Evolutionary conservation across 805 yeast genomes (phyloP).

Genomic region (Saturnispora ahearnii): DNA sequence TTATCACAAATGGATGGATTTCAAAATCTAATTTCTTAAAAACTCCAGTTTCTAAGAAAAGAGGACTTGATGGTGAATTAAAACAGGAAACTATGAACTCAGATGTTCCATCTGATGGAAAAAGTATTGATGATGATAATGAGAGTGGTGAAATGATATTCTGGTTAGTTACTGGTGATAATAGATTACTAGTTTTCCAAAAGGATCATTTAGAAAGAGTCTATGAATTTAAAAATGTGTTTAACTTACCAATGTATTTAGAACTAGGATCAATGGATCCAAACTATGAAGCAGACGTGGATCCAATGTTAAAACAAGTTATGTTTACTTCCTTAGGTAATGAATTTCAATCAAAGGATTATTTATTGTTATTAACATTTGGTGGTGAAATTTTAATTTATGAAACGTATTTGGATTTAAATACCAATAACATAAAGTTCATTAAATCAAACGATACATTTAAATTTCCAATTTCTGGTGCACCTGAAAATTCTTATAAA

Average conservation of each 20-base stretch:
- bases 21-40: conserved; percentile 39
- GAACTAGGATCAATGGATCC: conserved; percentile 41
- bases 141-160: conserved; percentile 36
- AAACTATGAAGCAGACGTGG: conserved; percentile 45
- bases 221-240: conserved; percentile 42
- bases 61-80: conserved; percentile 19
- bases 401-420: conserved; percentile 39
- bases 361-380: conserved; percentile 60
- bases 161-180: conserved; percentile 68
- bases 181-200: conserved; percentile 56
- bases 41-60: conserved; percentile 29
- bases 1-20: conserved; percentile 63
- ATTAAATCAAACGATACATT: conserved; percentile 36
- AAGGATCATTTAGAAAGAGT: conserved; percentile 46
- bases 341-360: conserved; percentile 42
- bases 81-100: conserved; percentile 15
- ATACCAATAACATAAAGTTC: conserved; percentile 31
- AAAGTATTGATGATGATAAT: conserved; percentile 5
- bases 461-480: conserved; percentile 53
- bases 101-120: neutral
- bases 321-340: conserved; percentile 61
- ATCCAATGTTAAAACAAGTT: conserved; percentile 65
- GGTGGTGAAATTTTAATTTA: conserved; percentile 76
- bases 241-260: conserved; percentile 36
- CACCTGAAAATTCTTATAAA: conserved; percentile 69